Base-by-base conservation (phyloP, 495 filamentous ascomycete species). In the Neurospora tetraspora region DNA sequence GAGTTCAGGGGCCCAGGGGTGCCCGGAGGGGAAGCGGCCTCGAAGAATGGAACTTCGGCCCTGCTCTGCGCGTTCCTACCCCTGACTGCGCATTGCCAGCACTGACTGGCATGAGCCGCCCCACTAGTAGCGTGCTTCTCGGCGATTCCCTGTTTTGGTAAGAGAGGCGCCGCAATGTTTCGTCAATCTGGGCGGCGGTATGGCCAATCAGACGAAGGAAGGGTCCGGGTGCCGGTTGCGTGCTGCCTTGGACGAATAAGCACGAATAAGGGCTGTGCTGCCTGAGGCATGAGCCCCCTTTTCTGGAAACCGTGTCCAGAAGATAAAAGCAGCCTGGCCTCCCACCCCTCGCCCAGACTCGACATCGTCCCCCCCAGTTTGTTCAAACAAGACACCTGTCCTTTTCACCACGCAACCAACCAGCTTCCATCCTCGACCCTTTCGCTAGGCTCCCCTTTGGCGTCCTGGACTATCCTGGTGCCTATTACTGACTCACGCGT, bases 291-390 rank as follows among this genome's bases (percentile, higher is more conserved):
- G 16, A 23, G n/a, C 69, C 73, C 74, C 77, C 77, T 61, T 75
- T 74, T 74, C 27, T 59, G 53, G 73, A 61, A 77, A 70, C 78
- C 74, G 78, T 80, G 76, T 45, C 76, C 80, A 76, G 74, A 79
- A 80, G 76, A 80, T 80, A 81, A 80, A 80, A 76, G 77, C 74
- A 74, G 70, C 71, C 75, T 73, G 73, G 47, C 71, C 73, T 71
- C 74, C 78, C 76, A 75, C 73, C 73, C 70, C 38, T 65, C 59
- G 59, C 69, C 71, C 68, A 71, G 68, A 72, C 68, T 65, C 61
- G 16, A 65, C 73, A 76, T 71, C 71, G 37, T 43, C 38, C 16
- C 34, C 71, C 73, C 73, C 69, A 69, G 70, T 37, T 10, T 40
- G 68, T 31, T 12, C 12, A 53, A 76, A 79, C 53, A 79, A 69